Conservation (phyloP, 176 grass and related monocot species). For the Carex littledalei region DNA sequence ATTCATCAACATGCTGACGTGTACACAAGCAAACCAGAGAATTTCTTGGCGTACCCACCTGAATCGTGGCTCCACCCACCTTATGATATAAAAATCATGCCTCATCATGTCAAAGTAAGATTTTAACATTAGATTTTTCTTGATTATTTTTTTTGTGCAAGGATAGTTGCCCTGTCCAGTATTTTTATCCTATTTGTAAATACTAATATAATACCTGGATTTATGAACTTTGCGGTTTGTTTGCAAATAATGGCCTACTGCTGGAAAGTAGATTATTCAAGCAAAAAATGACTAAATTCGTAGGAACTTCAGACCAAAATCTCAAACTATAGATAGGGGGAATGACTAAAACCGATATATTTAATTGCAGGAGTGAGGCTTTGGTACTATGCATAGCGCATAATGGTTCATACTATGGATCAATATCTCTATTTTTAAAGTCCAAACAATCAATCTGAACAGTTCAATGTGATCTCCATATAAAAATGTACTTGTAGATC, state of each 20-base stretch:
- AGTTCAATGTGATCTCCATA: no score
- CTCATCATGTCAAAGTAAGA: conserved; percentile 88
- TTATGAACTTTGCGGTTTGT: background rate
- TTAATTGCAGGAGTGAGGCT: background rate
- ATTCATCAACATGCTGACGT: conserved; percentile 99
- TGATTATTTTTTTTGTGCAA: background rate
- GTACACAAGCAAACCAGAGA: conserved; percentile 88
- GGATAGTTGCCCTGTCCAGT: background rate
- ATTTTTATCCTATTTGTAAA: background rate
- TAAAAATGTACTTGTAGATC: no score
- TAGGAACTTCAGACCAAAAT: background rate
- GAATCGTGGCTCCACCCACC: conserved; percentile 94
- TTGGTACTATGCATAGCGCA: no score
- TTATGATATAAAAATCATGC: conserved; percentile 99
- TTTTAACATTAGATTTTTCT: background rate
- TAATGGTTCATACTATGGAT: no score
- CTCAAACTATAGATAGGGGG: background rate
- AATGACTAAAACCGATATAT: background rate
- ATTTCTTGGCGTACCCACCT: conserved; percentile 56
- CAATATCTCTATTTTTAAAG: no score
- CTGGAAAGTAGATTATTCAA: background rate
- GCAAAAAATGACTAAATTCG: background rate
- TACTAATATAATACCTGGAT: background rate
- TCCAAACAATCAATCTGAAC: no score
- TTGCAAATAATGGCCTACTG: background rate